Evolutionary conservation across 129 eudicot species (phyloP), one percentile per base, ranked within the genome.

Genomic region (Chrysanthemum lavandulifolium): DNA sequence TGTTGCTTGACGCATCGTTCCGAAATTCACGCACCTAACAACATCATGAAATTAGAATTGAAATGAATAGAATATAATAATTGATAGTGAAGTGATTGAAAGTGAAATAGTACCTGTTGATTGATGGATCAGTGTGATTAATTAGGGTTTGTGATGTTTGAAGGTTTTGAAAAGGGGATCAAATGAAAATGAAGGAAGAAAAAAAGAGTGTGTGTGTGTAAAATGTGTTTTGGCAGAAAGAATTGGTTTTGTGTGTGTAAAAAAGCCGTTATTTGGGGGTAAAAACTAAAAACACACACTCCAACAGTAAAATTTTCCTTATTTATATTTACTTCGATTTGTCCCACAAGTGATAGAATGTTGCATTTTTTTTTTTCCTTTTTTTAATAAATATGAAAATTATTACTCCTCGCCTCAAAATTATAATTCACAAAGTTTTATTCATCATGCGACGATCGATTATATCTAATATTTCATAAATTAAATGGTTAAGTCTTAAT

Each of bases 251-350:
- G 74, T 57, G 58, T 67, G 15, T 76, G 80, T 76, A n/a, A 67
- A 66, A 75, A 76, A 61, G 31, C 80, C 75, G 75, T 76, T 76
- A 60, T 68, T 50, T 68, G 18, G 59, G 72, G 73, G 73, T 75
- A 66, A 75, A 67, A 72, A 40, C 67, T 23, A 2, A 1, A 71
- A 13, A 16, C 29, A 49, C 54, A 56, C 40, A 16, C 65, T 33
- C 65, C 61, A 40, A 56, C 27, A 6, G 5, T 14, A 12, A 18
- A 10, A 33, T 11, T n/a, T 15, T 12, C 5, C 2, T 15, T 55
- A 5, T 55, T 15, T 3, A 6, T 55, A 15, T 55, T 15, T 55
- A 5, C 5, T 31, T 31, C 36, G 36, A 31, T 31, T 31, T 29
- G 4, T 2, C n/a, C n/a, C n/a, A n/a, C n/a, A n/a, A n/a, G n/a